Evolutionary conservation across 2,329 filamentous ascomycete species (phyloP).

Genomic region (Sarocladium strictum): DNA sequence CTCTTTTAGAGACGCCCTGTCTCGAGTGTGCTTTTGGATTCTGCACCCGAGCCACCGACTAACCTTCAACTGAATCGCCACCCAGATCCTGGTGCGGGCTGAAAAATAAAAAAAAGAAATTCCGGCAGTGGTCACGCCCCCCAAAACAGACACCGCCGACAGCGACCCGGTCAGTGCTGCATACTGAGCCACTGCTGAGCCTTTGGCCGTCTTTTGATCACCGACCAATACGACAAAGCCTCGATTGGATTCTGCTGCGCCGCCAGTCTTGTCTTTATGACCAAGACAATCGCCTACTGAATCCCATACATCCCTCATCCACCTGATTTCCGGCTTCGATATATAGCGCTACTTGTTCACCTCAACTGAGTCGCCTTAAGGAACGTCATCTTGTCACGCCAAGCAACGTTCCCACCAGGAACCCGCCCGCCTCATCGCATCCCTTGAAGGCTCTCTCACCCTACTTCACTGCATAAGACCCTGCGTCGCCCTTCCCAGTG

Average conservation of each 20-base stretch:
- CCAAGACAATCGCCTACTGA: not conserved
- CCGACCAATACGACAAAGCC: not conserved
- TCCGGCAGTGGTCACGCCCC: not conserved
- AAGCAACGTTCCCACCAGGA: conserved; percentile 4
- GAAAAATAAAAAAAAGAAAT: not conserved
- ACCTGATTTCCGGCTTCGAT: not conserved
- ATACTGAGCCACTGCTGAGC: conserved; percentile 2
- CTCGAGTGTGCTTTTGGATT: not conserved
- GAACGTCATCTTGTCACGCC: conserved; percentile 6
- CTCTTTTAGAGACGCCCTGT: not conserved
- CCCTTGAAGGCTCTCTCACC: no score
- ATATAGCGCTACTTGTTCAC: conserved; percentile 1
- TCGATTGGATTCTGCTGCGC: not conserved
- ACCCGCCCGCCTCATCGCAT: conserved; percentile 3
- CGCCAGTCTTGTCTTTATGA: not conserved
- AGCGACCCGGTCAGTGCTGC: not conserved
- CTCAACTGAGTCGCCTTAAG: not conserved
- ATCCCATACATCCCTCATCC: not conserved
- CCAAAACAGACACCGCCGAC: not conserved
- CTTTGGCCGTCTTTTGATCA: not conserved
- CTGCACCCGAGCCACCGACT: not conserved
- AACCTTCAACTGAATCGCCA: not conserved
- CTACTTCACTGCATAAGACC: conserved; percentile 2
- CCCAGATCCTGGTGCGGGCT: not conserved
- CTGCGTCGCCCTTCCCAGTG: not conserved